Base-by-base conservation (phyloP, 305 asterid genomes). In the Petunia hybrid region DNA sequence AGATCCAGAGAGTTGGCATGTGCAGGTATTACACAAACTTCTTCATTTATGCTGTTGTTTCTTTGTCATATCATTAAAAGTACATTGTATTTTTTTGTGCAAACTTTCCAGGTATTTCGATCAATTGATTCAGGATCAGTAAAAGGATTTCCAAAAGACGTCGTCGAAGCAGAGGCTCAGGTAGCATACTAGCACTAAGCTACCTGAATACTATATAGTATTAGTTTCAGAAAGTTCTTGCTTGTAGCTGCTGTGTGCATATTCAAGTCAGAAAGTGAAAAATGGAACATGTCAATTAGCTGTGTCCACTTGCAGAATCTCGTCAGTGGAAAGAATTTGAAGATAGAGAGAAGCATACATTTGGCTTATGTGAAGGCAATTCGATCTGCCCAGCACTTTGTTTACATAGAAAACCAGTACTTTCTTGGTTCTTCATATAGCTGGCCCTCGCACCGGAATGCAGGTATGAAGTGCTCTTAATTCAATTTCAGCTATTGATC, bases 41-140 rank as follows among this genome's bases (percentile, higher is more conserved):
- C 65, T 75, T 38, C 39, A 36, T 74, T 36, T 46, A 31, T 70
- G 77, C 9, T 70, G 42, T 46, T 74, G 48, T 5, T 38, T 74
- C 3, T 55, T 45, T 14, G n/a, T 75, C 51, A 75, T 22, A 55
- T 75, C 65, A 55, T 8, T 55, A 14, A 7, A 6, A 73, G 65
- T 55, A 53, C 9, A 22, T 39, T 7, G 36, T 67, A 22, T 36
- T 51, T 70, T 51, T 6, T 51, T 65, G 14, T 40, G 62, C 38
- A 13, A 16, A 57, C 69, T 82, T 77, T 36, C 40, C 76, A 82
- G 82, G 80, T 82, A 66, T 78, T 82, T 68, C 59, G 85, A 46
- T 82, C 85, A 38, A 78, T 82, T 51, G 85, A 82, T 78, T 82
- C 85, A 35, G 85, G 85, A 57, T 82, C 85, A 57, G 82, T 82